Evolutionary conservation across 805 yeast genomes (phyloP).

Genomic region (Suhomyces faveliae): DNA sequence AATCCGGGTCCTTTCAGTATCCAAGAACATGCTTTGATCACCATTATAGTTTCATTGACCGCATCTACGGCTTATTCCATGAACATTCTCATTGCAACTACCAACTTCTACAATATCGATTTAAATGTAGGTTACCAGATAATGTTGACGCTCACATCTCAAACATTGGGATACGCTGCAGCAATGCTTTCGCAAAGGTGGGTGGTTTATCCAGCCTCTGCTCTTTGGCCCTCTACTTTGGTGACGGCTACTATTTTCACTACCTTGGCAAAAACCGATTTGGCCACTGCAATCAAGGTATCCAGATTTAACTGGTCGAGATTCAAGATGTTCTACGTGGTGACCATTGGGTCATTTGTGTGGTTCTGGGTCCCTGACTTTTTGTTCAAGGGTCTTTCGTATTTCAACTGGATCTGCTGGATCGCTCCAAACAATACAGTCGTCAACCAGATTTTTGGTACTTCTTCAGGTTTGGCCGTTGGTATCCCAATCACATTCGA

Average conservation of each 20-base stretch:
- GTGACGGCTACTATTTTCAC: slow-evolving; percentile 21
- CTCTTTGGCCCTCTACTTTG: slow-evolving; percentile 51
- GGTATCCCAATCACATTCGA: slow-evolving; percentile 30
- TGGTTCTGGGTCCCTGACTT: slow-evolving; percentile 32
- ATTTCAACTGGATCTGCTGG: slow-evolving; percentile 33
- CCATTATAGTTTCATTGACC: slow-evolving; percentile 21
- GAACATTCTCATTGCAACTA: slow-evolving; percentile 22
- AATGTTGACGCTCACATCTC: slow-evolving; percentile 22
- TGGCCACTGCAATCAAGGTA: slow-evolving; percentile 10
- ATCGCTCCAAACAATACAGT: slow-evolving; percentile 24
- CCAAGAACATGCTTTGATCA: slow-evolving; percentile 24
- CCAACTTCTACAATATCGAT: slow-evolving; percentile 14
- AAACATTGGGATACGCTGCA: slow-evolving; percentile 29
- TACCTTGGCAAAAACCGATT: slow-evolving; percentile 13
- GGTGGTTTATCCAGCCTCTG: slow-evolving; percentile 48
- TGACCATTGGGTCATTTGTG: slow-evolving; percentile 18
- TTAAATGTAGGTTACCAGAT: slow-evolving; percentile 26
- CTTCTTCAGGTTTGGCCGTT: slow-evolving; percentile 25
- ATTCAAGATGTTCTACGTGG: slow-evolving; percentile 18
- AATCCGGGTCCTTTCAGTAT: slow-evolving; percentile 22
- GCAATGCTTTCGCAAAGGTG: slow-evolving; percentile 28
- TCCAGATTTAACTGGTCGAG: slow-evolving; percentile 18
- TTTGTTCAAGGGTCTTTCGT: slow-evolving; percentile 24
- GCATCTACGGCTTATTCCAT: slow-evolving; percentile 23
- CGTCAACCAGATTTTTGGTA: slow-evolving; percentile 27